Percentiles rank a stretch among this genome's conserved stretches.
phyloP scores from a whole-genome alignment of 352 stramenopile species.

The Aphanomyces invadans region DNA sequence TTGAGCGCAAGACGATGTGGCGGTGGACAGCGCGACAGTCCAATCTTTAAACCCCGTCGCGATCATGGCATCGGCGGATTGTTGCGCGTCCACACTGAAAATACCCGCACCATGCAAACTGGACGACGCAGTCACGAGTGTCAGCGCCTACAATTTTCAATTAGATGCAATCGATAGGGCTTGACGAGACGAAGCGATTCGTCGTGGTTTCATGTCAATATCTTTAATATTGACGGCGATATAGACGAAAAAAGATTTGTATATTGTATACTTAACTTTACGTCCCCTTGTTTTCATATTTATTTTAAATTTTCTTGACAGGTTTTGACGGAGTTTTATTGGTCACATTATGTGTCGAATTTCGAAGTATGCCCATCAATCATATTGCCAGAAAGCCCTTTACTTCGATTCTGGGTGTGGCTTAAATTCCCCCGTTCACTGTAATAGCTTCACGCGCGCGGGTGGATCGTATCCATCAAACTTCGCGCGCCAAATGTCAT shows the following conservation, averaged over 20 bases:
- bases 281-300: neutral
- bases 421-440: neutral
- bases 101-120: neutral
- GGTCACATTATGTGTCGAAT: neutral
- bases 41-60: neutral
- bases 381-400: neutral
- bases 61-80: neutral
- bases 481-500: no score
- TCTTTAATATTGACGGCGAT: no score
- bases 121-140: neutral
- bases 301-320: neutral
- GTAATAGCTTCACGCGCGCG: no score
- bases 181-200: no score
- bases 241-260: neutral
- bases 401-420: neutral
- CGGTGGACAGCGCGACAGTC: neutral
- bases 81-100: neutral
- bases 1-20: neutral
- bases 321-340: neutral
- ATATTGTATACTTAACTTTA: neutral
- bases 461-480: no score
- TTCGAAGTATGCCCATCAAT: neutral
- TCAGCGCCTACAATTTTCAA: constrained; percentile 2
- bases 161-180: no score
- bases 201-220: no score